Conservation (phyloP, 2,329 filamentous ascomycete species). For the Chaetomium sp. region DNA sequence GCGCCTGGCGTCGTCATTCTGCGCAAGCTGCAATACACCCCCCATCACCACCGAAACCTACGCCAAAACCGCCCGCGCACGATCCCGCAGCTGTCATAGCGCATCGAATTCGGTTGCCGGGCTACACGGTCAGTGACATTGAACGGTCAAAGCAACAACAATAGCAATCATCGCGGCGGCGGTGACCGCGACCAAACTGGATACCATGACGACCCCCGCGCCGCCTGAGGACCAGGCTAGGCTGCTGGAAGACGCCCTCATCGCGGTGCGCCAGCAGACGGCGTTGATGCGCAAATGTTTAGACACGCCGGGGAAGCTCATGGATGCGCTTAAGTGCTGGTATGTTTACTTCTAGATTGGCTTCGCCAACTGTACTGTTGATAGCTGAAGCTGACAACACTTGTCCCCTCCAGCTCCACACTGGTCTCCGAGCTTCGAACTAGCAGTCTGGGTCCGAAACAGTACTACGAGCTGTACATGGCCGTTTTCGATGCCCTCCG, state of each 20-base stretch:
- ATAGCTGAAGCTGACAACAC: conserved; percentile 6
- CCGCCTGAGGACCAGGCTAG: conserved; percentile 76
- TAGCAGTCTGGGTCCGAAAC: conserved; percentile 94
- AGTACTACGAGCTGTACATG: conserved; percentile 99
- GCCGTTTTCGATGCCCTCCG: conserved; percentile 95
- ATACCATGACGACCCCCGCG: conserved; percentile 42
- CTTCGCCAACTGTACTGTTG: background rate
- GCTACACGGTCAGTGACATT: background rate
- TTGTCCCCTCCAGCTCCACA: conserved; percentile 62
- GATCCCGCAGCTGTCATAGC: background rate
- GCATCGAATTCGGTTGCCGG: background rate
- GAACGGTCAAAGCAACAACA: background rate
- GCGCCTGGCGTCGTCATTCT: conserved; percentile 13
- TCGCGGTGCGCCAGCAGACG: conserved; percentile 95
- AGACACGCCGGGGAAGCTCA: conserved; percentile 94
- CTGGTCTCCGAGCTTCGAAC: conserved; percentile 97
- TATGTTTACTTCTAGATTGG: conserved; percentile 42
- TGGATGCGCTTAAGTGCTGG: conserved; percentile 99
- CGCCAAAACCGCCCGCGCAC: background rate
- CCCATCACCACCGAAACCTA: background rate
- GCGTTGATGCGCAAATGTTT: conserved; percentile 95
- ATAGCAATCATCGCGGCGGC: background rate
- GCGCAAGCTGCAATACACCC: background rate
- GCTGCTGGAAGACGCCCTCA: conserved; percentile 93
- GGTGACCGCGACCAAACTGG: background rate